Evolutionary conservation across 768 basidiomycete species (phyloP).

Genomic region (Stropharia rugosoannulata): DNA sequence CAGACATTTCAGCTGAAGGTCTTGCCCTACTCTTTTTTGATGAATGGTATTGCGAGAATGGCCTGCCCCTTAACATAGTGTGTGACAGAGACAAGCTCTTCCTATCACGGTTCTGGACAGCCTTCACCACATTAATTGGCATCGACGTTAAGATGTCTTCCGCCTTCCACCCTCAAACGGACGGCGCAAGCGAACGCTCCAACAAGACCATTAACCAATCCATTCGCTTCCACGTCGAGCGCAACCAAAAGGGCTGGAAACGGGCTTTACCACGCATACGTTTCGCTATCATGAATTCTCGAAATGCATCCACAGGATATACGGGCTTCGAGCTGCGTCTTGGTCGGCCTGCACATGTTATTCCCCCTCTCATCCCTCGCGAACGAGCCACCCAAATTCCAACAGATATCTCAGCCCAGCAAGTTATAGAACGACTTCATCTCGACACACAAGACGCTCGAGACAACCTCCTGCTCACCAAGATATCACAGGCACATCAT

Average conservation of each 20-base stretch:
- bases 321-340: constrained; percentile 28
- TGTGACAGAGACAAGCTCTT: constrained; percentile 32
- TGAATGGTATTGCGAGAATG: constrained; percentile 29
- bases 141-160: constrained; percentile 1
- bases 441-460: no score
- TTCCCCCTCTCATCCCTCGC: constrained; percentile 10
- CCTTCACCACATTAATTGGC: constrained; percentile 13
- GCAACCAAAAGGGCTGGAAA: constrained; percentile 32
- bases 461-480: no score
- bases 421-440: no score
- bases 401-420: no score
- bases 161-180: no score
- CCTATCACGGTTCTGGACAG: constrained; percentile 19
- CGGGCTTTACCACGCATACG: constrained; percentile 19
- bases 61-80: constrained; percentile 27
- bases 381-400: no score
- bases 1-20: constrained; percentile 18
- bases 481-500: no score
- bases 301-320: constrained; percentile 28
- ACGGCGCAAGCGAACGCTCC: no score
- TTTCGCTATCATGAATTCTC: constrained; percentile 33
- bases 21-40: constrained; percentile 24
- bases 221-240: constrained; percentile 24
- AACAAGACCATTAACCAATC: no score
- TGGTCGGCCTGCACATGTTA: constrained; percentile 15